phyloP scores from a whole-genome alignment of 371 early-diverging fungal genomes.

The Rhizopus arrhizus region DNA sequence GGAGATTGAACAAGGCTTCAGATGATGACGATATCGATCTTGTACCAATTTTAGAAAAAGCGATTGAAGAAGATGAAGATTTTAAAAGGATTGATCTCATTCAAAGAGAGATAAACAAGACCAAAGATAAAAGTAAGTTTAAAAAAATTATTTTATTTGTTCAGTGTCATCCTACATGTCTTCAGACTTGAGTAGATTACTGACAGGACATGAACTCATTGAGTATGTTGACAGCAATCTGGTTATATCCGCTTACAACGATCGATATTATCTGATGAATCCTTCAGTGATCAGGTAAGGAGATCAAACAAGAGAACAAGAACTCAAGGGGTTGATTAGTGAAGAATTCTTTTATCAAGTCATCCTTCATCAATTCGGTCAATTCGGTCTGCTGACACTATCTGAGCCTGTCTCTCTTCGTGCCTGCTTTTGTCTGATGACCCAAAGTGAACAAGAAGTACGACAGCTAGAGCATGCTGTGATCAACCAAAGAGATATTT shows the following conservation, averaged over 20 bases:
- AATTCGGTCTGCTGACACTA: slow-evolving; percentile 72
- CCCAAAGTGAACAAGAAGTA: slow-evolving; percentile 43
- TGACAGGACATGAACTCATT: slow-evolving; percentile 70
- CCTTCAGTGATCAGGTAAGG: slow-evolving; percentile 60
- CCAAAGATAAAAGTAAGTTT: slow-evolving; percentile 48
- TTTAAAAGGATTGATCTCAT: slow-evolving; percentile 72
- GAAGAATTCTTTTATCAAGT: slow-evolving; percentile 82
- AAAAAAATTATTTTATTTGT: not conserved
- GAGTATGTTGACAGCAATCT: slow-evolving; percentile 67
- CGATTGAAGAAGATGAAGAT: slow-evolving; percentile 19
- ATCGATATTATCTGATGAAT: slow-evolving; percentile 72
- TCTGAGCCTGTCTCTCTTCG: slow-evolving; percentile 59
- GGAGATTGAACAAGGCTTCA: not conserved
- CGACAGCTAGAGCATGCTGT: not conserved
- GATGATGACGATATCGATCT: not conserved
- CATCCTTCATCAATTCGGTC: slow-evolving; percentile 66
- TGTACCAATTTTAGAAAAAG: slow-evolving; percentile 1
- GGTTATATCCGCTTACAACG: slow-evolving; percentile 72
- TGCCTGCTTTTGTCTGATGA: slow-evolving; percentile 59
- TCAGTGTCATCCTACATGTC: not conserved
- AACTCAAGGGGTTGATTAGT: slow-evolving; percentile 30
- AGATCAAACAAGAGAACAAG: not conserved
- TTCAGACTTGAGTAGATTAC: slow-evolving; percentile 62
- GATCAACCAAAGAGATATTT: not conserved
- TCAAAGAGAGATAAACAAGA: slow-evolving; percentile 59